Evolutionary conservation across 352 stramenopile species (phyloP), one percentile per base, ranked within the genome.

Genomic region (Thraustochytrium sp.): DNA sequence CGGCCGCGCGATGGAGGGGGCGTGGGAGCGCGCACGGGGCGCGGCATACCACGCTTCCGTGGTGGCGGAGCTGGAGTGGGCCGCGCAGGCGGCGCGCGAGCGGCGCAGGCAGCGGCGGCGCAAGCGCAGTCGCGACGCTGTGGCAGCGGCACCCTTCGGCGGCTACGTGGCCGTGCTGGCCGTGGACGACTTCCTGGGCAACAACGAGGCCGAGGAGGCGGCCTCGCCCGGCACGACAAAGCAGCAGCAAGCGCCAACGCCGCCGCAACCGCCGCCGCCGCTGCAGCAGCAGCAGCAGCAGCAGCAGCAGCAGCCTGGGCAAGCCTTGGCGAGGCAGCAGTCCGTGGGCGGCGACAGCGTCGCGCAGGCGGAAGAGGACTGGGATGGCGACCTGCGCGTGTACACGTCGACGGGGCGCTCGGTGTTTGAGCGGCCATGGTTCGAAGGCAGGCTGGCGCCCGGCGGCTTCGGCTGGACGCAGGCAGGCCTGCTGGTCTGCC

Each of bases 381-480:
- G 18, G 11, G 55, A 64, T 42, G 62, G 62, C 5, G 62, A 75
- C 16, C 44, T 75, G 11, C 62, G 34, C 31, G 62, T 75, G 38
- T 75, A 53, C 40, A 75, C 62, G 26, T 75, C 62, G 38, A 13
- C 62, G 31, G 62, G 62, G 31, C 31, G n/a, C 8, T 37, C 9
- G n/a, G 37, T 51, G 26, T 75, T 75, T 34, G 26, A 9, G 26
- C 38, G 44, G 36, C 62, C 62, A 2, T 75, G 62, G 62, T 54
- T 48, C 37, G 62, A 75, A 26, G 62, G 62, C 62, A n/a, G n/a
- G 23, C 9, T 75, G 11, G 62, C 62, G 62, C 62, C 62, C 11
- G 62, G 62, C 18, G 62, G 62, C 0, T 75, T 75, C 44, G 62
- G 68, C 5, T 80, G 68, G 68, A 64, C 26, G 4, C 68, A 53